Conservation (phyloP, 768 basidiomycete species). For the Cystobasidium tubakii region DNA sequence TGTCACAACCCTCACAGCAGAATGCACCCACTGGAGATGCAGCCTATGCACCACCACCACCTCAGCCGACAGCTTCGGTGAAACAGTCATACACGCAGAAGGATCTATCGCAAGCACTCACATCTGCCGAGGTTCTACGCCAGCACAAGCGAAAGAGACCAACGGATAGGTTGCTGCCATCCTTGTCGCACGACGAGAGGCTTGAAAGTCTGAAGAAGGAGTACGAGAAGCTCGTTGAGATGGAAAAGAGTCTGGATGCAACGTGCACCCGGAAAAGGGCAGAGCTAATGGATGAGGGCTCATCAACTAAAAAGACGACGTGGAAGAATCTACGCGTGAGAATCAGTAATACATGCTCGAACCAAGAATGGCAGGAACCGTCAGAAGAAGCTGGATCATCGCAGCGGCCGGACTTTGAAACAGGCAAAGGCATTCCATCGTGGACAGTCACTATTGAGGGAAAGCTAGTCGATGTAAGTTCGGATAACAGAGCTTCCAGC, state of each 20-base stretch:
- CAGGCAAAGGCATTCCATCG: slow-evolving; percentile 11
- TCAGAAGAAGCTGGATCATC: neutral
- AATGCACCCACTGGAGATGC: neutral
- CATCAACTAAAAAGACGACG: slow-evolving; percentile 12
- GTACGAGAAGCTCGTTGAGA: slow-evolving; percentile 29
- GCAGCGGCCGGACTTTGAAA: slow-evolving; percentile 27
- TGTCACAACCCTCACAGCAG: neutral
- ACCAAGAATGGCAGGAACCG: slow-evolving; percentile 28
- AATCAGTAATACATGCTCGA: slow-evolving; percentile 9
- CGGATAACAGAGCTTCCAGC: neutral
- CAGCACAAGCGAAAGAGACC: slow-evolving; percentile 24
- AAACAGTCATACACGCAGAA: neutral
- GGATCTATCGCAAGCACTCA: neutral
- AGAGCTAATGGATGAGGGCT: slow-evolving; percentile 21
- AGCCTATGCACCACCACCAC: neutral
- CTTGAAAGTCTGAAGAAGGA: slow-evolving; percentile 5
- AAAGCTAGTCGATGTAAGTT: slow-evolving; percentile 26
- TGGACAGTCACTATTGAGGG: slow-evolving; percentile 32
- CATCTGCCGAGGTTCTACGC: slow-evolving; percentile 8
- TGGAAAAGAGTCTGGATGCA: slow-evolving; percentile 24
- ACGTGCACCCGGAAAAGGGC: slow-evolving; percentile 22
- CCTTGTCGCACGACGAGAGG: slow-evolving; percentile 4
- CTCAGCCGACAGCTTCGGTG: neutral
- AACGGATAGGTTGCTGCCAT: slow-evolving; percentile 16
- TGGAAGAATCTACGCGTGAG: slow-evolving; percentile 18